These are phyloP conservation scores for Lecanosticta acicola DNA, from an alignment of 2,329 filamentous ascomycete genomes.

Conservation along the genomic window DNA sequence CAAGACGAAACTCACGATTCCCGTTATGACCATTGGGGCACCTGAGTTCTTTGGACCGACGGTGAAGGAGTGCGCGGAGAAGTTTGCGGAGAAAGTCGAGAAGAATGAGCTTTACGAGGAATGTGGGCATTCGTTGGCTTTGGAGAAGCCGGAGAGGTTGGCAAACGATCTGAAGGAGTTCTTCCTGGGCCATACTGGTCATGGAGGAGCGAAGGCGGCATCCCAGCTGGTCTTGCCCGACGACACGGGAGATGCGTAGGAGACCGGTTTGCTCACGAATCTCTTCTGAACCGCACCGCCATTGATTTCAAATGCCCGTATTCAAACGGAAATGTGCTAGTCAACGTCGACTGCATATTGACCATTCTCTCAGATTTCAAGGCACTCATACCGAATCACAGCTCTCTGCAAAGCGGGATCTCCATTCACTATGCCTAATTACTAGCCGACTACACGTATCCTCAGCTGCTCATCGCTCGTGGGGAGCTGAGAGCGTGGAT, in stretches of 20 bases:
- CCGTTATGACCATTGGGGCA: constrained; percentile 33
- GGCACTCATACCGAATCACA: too few species aligned
- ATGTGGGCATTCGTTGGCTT: constrained; percentile 33
- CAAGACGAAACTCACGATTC: constrained; percentile 28
- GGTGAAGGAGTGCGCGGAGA: constrained; percentile 29
- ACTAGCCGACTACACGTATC: neutral
- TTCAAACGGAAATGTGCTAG: too few species aligned
- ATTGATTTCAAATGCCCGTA: too few species aligned
- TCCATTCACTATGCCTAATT: neutral
- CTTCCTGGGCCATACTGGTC: constrained; percentile 12
- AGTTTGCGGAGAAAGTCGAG: constrained; percentile 28
- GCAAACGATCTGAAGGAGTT: constrained; percentile 26
- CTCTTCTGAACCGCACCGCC: too few species aligned
- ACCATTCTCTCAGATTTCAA: too few species aligned
- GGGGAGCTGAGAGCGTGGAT: too few species aligned
- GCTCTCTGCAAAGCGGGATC: neutral
- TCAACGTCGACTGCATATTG: too few species aligned
- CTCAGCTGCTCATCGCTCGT: too few species aligned
- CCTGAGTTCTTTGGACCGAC: constrained; percentile 34
- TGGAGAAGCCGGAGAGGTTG: constrained; percentile 33
- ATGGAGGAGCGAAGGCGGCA: neutral
- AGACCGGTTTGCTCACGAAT: too few species aligned
- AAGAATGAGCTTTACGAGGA: constrained; percentile 32
- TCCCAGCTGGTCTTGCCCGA: neutral
- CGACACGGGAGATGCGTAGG: neutral